Evolutionary conservation across 768 basidiomycete genomes (phyloP).

Genomic region (Calocybe indica): DNA sequence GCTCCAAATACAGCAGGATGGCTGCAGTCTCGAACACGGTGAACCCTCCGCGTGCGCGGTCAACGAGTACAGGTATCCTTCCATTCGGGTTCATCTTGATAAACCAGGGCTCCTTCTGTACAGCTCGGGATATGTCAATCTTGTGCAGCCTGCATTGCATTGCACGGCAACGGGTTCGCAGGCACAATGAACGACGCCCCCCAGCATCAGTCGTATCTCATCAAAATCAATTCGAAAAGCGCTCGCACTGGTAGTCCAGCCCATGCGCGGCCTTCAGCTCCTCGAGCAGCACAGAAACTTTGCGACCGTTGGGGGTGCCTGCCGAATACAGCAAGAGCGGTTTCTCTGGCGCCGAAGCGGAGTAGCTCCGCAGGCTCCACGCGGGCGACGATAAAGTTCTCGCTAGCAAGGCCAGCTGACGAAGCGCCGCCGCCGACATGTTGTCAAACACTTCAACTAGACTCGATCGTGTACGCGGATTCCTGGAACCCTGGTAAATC

Average conservation of each 20-base stretch:
- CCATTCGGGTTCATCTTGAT: conserved; percentile 35
- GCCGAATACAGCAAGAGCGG: conserved; percentile 35
- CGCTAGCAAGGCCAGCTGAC: conserved; percentile 8
- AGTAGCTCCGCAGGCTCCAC: conserved; percentile 3
- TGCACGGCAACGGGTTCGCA: neutral
- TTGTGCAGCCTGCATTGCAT: conserved; percentile 8
- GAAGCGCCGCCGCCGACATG: conserved; percentile 1
- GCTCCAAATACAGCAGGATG: conserved; percentile 38
- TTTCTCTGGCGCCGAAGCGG: conserved; percentile 10
- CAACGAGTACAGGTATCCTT: conserved; percentile 31
- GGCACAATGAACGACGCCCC: neutral
- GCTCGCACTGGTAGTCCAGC: conserved; percentile 27
- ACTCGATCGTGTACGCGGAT: too few species aligned
- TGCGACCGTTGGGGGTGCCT: conserved; percentile 50
- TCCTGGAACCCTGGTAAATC: too few species aligned
- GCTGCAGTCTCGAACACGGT: conserved; percentile 37
- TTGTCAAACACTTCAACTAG: too few species aligned
- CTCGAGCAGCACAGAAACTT: conserved; percentile 52
- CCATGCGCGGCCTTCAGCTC: conserved; percentile 43
- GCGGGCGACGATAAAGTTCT: neutral
- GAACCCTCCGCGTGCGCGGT: conserved; percentile 22
- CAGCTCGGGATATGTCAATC: conserved; percentile 12
- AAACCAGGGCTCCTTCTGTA: conserved; percentile 27
- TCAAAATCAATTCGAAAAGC: neutral
- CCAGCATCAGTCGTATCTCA: neutral